phyloP scores from a whole-genome alignment of 2,329 filamentous ascomycete species.

The Colletotrichum sp. region DNA sequence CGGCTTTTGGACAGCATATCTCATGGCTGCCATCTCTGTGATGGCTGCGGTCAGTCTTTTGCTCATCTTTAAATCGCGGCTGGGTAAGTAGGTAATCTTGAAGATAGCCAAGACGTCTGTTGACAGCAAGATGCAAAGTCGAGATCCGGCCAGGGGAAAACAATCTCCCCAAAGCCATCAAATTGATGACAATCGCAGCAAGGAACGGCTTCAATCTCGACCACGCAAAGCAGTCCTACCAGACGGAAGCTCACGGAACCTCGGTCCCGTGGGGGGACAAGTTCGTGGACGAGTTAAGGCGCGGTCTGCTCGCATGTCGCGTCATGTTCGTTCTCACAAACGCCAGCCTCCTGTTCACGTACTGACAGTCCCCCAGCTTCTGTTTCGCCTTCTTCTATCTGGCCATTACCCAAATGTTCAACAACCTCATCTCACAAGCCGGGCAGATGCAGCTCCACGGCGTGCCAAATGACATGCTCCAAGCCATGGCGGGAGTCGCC shows the following conservation, averaged over 20 bases:
- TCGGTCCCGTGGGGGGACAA: slow-evolving; percentile 67
- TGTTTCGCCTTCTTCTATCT: slow-evolving; percentile 29
- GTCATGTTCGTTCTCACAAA: slow-evolving; percentile 62
- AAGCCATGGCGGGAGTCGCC: slow-evolving; percentile 57
- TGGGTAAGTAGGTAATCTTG: slow-evolving; percentile 4
- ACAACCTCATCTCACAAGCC: slow-evolving; percentile 60
- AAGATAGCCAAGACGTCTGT: not conserved
- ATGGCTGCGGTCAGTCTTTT: slow-evolving; percentile 45
- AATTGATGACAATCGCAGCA: slow-evolving; percentile 42
- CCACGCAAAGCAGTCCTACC: slow-evolving; percentile 36
- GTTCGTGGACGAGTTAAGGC: slow-evolving; percentile 76
- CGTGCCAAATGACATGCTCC: slow-evolving; percentile 59
- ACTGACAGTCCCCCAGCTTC: not conserved
- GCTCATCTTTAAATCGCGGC: not conserved
- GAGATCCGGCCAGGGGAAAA: slow-evolving; percentile 54
- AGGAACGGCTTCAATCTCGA: slow-evolving; percentile 46
- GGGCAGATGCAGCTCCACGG: slow-evolving; percentile 57
- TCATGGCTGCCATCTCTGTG: slow-evolving; percentile 63
- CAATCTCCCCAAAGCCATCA: slow-evolving; percentile 60
- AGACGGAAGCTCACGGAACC: slow-evolving; percentile 52
- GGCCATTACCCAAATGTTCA: slow-evolving; percentile 59
- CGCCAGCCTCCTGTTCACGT: not conserved
- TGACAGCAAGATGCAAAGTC: slow-evolving; percentile 3
- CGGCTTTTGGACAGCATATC: slow-evolving; percentile 64
- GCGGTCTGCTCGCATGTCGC: slow-evolving; percentile 69